Base-by-base conservation (phyloP, 2,329 filamentous ascomycete species). In the Tetracladium maxilliforme region DNA sequence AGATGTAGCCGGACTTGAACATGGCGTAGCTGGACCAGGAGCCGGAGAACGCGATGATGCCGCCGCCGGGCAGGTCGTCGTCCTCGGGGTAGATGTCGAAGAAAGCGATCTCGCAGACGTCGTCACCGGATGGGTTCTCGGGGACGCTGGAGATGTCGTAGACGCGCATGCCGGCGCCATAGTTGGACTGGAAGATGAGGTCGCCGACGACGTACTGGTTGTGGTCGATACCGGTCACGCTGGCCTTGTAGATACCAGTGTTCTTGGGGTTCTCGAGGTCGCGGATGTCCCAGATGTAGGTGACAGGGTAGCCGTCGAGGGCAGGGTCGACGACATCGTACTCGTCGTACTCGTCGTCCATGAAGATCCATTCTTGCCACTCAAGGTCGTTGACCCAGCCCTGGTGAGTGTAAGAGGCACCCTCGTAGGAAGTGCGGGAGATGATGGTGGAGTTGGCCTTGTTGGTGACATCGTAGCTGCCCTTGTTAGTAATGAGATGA, bases 371-470 rank as follows among this genome's bases (percentile, higher is more conserved):
- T 22, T 53, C 35, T 35, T 49, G 45, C 37, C 43, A 44, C 24
- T 43, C 39, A 1, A 17, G 19, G 14, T 52, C 43, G 27, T 54
- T 40, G 13, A 58, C 37, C 32, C 47, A 61, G 6, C 67, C 67
- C 37, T 70, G 65, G 38, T 72, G 67, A 2, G 63, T 67, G 45
- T 70, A 71, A 10, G 53, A 41, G n/a, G 59, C 60, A 20, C 65
- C 64, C n/a, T 59, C 52, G 41, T 70, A 70, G 0, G 54, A 56
- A 3, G 61, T 67, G 30, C 51, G 52, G 24, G 63, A 67, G 33
- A 70, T 54, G 31, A 66, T 49, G 12, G 41, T 51, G 27, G 49
- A 41, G 25, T 44, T 43, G 15, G 49, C 45, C 47, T 64, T 64
- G 43, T 64, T 45, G 12, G 55, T 62, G 6, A 65, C 54, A 26